phyloP scores from a whole-genome alignment of 495 filamentous ascomycete genomes.

The Aspergillus sclerotioniger region DNA sequence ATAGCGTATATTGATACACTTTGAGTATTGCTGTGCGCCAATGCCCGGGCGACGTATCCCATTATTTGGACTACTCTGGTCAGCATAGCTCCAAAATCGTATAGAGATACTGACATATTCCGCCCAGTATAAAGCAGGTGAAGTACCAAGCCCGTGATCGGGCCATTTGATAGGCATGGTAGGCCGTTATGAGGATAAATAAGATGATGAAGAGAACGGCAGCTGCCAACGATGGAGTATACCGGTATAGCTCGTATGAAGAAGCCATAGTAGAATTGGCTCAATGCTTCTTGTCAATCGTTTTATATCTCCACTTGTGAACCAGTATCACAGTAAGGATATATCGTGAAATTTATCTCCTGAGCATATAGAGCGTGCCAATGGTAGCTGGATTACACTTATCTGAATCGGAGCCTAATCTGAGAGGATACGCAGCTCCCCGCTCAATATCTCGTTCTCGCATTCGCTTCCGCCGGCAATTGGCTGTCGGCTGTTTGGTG shows the following conservation, averaged over 20 bases:
- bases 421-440: too few relatives aligned
- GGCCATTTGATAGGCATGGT: constrained; percentile 3
- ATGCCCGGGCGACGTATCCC: constrained; percentile 43
- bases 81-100: not conserved
- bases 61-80: constrained; percentile 35
- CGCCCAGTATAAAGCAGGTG: constrained; percentile 54
- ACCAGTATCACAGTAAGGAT: too few relatives aligned
- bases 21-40: constrained; percentile 24
- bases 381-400: too few relatives aligned
- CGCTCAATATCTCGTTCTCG: too few relatives aligned
- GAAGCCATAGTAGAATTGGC: too few relatives aligned
- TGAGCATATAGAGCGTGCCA: too few relatives aligned
- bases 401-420: too few relatives aligned
- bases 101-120: constrained; percentile 42
- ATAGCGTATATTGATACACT: constrained; percentile 30
- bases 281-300: not conserved
- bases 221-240: constrained; percentile 49
- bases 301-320: too few relatives aligned
- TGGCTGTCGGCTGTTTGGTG: too few relatives aligned
- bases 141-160: constrained; percentile 35
- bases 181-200: constrained; percentile 31
- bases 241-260: constrained; percentile 52
- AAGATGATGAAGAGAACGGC: constrained; percentile 51
- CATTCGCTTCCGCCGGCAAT: too few relatives aligned
- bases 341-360: too few relatives aligned